These are phyloP conservation scores for Melanogaster broomeanus DNA, from an alignment of 768 basidiomycete genomes.

Conservation along the genomic window DNA sequence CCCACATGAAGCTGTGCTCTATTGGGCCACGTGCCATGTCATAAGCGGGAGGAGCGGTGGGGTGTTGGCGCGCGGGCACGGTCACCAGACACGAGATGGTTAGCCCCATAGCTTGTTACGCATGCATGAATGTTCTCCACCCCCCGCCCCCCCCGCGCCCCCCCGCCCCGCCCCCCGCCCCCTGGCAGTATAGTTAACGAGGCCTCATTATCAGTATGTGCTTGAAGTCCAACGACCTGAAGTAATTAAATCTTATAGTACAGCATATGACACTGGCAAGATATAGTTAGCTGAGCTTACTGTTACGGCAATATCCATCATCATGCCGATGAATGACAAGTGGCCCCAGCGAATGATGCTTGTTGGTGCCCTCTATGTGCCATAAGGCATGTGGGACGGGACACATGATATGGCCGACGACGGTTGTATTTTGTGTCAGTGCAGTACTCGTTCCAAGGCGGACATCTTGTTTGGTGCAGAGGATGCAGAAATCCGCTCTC, in stretches of 20 bases:
- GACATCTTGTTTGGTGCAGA: too few species aligned
- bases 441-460: too few species aligned
- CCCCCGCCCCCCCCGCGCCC: too few species aligned
- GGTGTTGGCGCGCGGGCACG: too few species aligned
- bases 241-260: background rate
- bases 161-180: too few species aligned
- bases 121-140: slow-evolving; percentile 9
- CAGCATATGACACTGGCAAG: background rate
- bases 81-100: slow-evolving; percentile 37
- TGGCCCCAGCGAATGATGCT: slow-evolving; percentile 37
- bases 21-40: slow-evolving; percentile 33
- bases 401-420: too few species aligned
- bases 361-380: too few species aligned
- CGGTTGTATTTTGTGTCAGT: too few species aligned
- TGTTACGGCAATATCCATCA: slow-evolving; percentile 40
- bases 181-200: slow-evolving; percentile 2
- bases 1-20: slow-evolving; percentile 33
- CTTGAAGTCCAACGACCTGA: slow-evolving; percentile 24
- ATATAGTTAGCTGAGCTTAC: slow-evolving; percentile 13
- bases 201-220: slow-evolving; percentile 28
- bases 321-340: slow-evolving; percentile 37
- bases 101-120: slow-evolving; percentile 12
- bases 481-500: too few species aligned
- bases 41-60: too few species aligned
- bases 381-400: too few species aligned